phyloP scores from a whole-genome alignment of 768 basidiomycete species.

The Russula emetica region DNA sequence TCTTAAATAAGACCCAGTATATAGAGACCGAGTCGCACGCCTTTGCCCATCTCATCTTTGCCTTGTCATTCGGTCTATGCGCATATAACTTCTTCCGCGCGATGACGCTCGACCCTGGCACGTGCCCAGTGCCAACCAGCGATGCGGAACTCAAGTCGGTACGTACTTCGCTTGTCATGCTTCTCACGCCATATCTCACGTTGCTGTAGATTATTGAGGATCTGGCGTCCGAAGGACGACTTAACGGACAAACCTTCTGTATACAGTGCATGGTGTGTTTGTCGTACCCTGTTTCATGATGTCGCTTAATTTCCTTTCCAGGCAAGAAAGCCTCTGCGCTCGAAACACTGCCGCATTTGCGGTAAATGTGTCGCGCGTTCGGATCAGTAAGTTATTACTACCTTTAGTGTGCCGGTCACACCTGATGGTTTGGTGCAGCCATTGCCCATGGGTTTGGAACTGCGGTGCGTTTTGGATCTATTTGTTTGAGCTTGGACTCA shows the following conservation, averaged over 20 bases:
- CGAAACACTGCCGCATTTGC: slow-evolving; percentile 92
- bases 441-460: slow-evolving; percentile 99
- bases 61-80: slow-evolving; percentile 43
- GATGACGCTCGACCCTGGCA: slow-evolving; percentile 84
- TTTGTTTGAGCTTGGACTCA: slow-evolving; percentile 9
- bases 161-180: slow-evolving; percentile 32
- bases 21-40: slow-evolving; percentile 75
- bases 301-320: slow-evolving; percentile 30
- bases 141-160: slow-evolving; percentile 88
- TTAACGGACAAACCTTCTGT: slow-evolving; percentile 97
- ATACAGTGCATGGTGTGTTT: slow-evolving; percentile 83
- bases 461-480: slow-evolving; percentile 58
- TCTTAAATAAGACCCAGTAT: neutral
- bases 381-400: slow-evolving; percentile 70
- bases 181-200: too few relatives aligned
- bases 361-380: slow-evolving; percentile 85
- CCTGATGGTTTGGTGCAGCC: slow-evolving; percentile 44
- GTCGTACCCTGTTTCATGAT: neutral
- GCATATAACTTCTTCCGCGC: slow-evolving; percentile 32
- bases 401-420: neutral
- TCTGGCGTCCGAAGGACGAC: slow-evolving; percentile 75
- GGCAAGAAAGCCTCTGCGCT: slow-evolving; percentile 86
- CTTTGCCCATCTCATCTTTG: slow-evolving; percentile 72
- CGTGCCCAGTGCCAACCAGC: slow-evolving; percentile 71
- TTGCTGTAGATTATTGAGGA: slow-evolving; percentile 76